Evolutionary conservation across 2,329 filamentous ascomycete species (phyloP).

Genomic region (Fusarium poae): DNA sequence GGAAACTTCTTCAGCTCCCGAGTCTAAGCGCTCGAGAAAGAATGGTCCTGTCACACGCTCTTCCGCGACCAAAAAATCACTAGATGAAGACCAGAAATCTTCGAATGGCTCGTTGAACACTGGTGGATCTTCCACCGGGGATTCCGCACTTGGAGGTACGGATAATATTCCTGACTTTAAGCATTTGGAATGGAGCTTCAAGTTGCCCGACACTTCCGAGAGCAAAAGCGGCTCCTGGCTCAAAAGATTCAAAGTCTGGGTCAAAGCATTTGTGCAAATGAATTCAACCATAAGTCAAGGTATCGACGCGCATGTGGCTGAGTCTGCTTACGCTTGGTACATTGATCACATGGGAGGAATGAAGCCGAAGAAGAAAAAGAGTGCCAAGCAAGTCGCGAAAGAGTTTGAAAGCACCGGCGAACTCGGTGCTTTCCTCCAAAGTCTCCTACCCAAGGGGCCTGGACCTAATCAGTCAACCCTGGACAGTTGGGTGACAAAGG

Average conservation of each 20-base stretch:
- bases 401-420: conserved; percentile 46
- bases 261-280: conserved; percentile 48
- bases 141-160: conserved; percentile 30
- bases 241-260: conserved; percentile 55
- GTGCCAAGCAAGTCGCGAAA: conserved; percentile 50
- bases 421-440: conserved; percentile 42
- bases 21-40: conserved; percentile 44
- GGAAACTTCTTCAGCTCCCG: conserved; percentile 24
- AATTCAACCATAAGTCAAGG: conserved; percentile 44
- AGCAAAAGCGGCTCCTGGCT: conserved; percentile 53
- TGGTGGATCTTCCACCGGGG: conserved; percentile 6
- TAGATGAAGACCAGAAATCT: conserved; percentile 14
- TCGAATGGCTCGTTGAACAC: conserved; percentile 18
- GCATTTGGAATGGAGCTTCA: conserved; percentile 41
- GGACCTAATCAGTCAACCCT: conserved; percentile 13
- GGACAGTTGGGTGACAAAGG: conserved; percentile 22
- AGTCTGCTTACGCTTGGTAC: conserved; percentile 51
- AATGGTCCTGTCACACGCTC: conserved; percentile 9
- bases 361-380: conserved; percentile 52
- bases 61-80: conserved; percentile 46
- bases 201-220: conserved; percentile 48
- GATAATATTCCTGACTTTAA: conserved; percentile 41
- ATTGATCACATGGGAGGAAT: conserved; percentile 50
- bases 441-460: conserved; percentile 19
- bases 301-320: conserved; percentile 45